phyloP scores from a whole-genome alignment of 1,284 basidiomycete species.

The Ceratobasidium sp. region DNA sequence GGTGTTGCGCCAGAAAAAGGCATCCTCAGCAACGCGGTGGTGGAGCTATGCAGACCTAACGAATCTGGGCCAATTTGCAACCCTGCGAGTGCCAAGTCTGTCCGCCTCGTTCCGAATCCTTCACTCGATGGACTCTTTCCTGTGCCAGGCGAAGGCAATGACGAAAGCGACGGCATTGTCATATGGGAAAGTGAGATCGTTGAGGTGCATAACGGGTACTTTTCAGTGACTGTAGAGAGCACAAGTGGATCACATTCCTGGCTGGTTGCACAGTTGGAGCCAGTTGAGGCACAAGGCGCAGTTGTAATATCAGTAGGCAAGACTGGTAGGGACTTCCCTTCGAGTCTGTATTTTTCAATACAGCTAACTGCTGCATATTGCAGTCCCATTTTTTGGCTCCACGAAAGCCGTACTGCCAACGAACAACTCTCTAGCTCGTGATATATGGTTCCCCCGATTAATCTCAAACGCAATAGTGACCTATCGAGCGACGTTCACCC shows the following conservation, averaged over 20 bases:
- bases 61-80: neutral
- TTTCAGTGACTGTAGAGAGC: constrained; percentile 61
- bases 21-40: constrained; percentile 1
- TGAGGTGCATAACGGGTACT: constrained; percentile 46
- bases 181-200: constrained; percentile 48
- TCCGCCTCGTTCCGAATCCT: constrained; percentile 69
- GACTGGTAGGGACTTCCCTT: constrained; percentile 54
- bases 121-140: constrained; percentile 62
- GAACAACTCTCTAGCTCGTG: constrained; percentile 48
- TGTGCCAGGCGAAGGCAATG: constrained; percentile 65
- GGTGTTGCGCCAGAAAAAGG: constrained; percentile 24
- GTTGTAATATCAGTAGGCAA: constrained; percentile 50
- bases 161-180: constrained; percentile 75
- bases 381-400: constrained; percentile 43
- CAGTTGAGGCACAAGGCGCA: constrained; percentile 42
- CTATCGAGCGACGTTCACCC: constrained; percentile 58
- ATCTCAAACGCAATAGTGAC: constrained; percentile 66
- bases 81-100: neutral
- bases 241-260: constrained; percentile 63
- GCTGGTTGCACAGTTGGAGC: constrained; percentile 55
- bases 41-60: constrained; percentile 4
- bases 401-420: constrained; percentile 47
- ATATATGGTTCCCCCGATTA: constrained; percentile 56
- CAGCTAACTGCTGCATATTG: constrained; percentile 35
- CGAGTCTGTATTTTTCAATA: neutral